Base-by-base conservation (phyloP, 768 basidiomycete genomes). In the Lepiota brunneoincarnata region DNA sequence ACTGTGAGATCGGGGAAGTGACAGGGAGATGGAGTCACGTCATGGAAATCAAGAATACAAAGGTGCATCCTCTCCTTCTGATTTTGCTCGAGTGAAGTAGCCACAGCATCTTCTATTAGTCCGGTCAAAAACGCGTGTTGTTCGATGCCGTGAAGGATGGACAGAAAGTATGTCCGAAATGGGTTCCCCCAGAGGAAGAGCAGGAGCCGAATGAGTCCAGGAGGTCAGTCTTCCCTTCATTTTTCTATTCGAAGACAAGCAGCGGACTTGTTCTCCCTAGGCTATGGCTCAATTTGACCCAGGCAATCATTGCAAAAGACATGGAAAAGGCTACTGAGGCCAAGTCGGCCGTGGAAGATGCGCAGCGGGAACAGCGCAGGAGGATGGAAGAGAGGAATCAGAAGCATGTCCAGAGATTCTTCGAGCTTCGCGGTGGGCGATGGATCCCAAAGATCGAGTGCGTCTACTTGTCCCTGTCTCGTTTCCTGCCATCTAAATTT, bases 251-350 rank as follows among this genome's bases (percentile, higher is more conserved):
- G 40, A 43, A 43, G 15, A 57, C 36, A 46, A 17, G 15, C 12
- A 40, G 31, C 34, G 49, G 17, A 31, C 40, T 38, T 50, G n/a
- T 26, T 23, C 45, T 49, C 20, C 51, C 11, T 60, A 87, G 89
- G 61, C 70, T 98, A 49, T 99, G 97, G 97, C 64, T 74, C 36
- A 77, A 84, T 42, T 72, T 99, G 39, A 98, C 97, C 21, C 73
- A 77, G 15, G 97, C 96, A 17, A 98, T 99, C 69, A 67, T 78
- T 26, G 76, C 75, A 28, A 91, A 88, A 64, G 93, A 99, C 67
- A 96, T 98, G 93, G 92, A 95, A 61, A 86, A 83, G 10, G 97
- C 97, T 20, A 97, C 94, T 3, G 81, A 81, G 23, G 91, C 93
- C 44, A 99, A 99, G 77, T 82, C 83, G 2, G 78, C 79, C 11